A percentile compares a stretch with the other conserved stretches of the same genome.
Evolutionary conservation across 495 filamentous ascomycete species (phyloP).

Genomic region (Viridothelium virens): DNA sequence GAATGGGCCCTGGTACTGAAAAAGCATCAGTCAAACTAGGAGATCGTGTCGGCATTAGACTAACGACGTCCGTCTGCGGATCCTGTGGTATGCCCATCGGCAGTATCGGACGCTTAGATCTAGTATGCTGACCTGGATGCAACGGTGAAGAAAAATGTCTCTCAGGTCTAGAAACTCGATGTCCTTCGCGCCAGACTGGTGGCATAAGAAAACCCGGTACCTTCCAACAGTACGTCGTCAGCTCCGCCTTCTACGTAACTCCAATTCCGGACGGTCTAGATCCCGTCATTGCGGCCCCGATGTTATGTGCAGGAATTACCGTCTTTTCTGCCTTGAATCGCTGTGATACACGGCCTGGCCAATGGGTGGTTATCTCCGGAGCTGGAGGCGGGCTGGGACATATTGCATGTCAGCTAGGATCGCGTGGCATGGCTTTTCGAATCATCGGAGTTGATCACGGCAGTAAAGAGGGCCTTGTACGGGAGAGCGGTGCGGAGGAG

Average conservation of each 20-base stretch:
- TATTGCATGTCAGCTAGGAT: slow-evolving; percentile 54
- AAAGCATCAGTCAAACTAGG: slow-evolving; percentile 52
- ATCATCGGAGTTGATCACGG: slow-evolving; percentile 64
- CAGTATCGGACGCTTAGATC: too few species aligned
- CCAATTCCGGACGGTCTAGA: slow-evolving; percentile 56
- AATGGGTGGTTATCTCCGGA: slow-evolving; percentile 58
- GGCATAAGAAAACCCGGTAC: slow-evolving; percentile 45
- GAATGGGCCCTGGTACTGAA: slow-evolving; percentile 46
- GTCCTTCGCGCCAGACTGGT: not conserved
- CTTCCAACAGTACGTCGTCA: slow-evolving; percentile 62
- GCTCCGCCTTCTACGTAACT: slow-evolving; percentile 57
- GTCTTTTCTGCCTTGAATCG: slow-evolving; percentile 43
- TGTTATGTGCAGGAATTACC: slow-evolving; percentile 39
- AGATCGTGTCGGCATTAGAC: slow-evolving; percentile 43
- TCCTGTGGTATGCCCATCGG: not conserved
- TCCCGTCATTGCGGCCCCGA: slow-evolving; percentile 56
- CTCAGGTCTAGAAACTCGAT: not conserved
- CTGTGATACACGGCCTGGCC: slow-evolving; percentile 48
- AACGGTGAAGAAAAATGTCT: not conserved
- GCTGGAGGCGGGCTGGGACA: slow-evolving; percentile 34
- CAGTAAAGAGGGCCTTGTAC: slow-evolving; percentile 53
- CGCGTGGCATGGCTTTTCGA: slow-evolving; percentile 55
- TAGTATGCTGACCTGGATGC: not conserved
- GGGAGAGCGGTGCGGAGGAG: slow-evolving; percentile 55
- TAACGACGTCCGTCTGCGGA: slow-evolving; percentile 41